These are phyloP conservation scores for Bacterosira constricta DNA, from an alignment of 108 stramenopile genomes.

Conservation along the genomic window DNA sequence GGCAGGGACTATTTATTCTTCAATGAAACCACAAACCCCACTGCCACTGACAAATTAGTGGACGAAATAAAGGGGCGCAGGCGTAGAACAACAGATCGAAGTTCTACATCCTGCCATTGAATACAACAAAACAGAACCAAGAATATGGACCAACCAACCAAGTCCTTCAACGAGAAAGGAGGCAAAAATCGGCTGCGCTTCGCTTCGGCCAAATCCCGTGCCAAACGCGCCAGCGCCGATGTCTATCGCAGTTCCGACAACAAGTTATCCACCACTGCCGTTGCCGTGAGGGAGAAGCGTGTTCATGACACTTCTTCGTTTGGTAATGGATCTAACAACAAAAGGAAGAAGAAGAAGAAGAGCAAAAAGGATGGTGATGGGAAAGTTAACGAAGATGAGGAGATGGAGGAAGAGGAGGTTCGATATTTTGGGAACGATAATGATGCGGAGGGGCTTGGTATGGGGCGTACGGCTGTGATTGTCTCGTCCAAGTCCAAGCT, in stretches of 20 bases:
- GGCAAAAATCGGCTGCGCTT: slow-evolving; percentile 80
- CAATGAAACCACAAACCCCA: no score
- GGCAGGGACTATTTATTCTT: no score
- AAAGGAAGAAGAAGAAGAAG: slow-evolving; percentile 36
- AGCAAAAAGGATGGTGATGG: slow-evolving; percentile 14
- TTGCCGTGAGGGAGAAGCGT: slow-evolving; percentile 67
- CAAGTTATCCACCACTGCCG: slow-evolving; percentile 62
- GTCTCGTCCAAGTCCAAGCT: slow-evolving; percentile 22
- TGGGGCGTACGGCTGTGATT: slow-evolving; percentile 49
- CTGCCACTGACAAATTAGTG: no score
- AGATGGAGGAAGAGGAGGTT: slow-evolving; percentile 15
- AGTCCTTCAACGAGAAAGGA: slow-evolving; percentile 66
- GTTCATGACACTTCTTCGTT: slow-evolving; percentile 60
- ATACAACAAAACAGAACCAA: neutral
- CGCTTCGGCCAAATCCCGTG: slow-evolving; percentile 65
- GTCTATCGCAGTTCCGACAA: slow-evolving; percentile 80
- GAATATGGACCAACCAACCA: slow-evolving; percentile 54
- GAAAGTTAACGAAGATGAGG: slow-evolving; percentile 12
- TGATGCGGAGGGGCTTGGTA: slow-evolving; percentile 41
- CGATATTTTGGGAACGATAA: slow-evolving; percentile 46
- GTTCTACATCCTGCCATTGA: no score
- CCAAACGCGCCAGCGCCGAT: slow-evolving; percentile 80
- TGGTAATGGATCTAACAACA: slow-evolving; percentile 1
- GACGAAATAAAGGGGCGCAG: no score
- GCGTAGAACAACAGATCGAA: no score